Percentiles rank a stretch among this genome's conserved stretches.
Conservation (phyloP, 192 early-diverging fungal genomes). For the Coemansia sp. region DNA sequence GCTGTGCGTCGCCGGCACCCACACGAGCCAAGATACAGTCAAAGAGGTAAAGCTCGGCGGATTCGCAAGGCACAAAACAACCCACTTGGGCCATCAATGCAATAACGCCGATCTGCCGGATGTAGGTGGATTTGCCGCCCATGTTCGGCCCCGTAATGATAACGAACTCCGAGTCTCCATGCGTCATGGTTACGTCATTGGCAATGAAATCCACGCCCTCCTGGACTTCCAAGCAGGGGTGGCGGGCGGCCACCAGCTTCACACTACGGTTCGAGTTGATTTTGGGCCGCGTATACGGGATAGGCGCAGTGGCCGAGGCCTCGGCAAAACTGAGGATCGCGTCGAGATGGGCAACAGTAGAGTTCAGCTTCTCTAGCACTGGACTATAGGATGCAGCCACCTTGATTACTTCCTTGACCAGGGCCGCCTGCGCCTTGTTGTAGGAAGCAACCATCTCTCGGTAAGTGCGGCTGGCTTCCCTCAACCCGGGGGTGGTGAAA, state of each 20-base stretch:
- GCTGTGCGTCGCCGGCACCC: slow-evolving; percentile 88
- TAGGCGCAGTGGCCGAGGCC: slow-evolving; percentile 74
- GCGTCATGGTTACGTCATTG: slow-evolving; percentile 75
- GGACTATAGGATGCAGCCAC: slow-evolving; percentile 81
- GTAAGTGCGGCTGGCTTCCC: slow-evolving; percentile 57
- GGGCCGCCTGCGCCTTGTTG: slow-evolving; percentile 56
- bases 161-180: slow-evolving; percentile 69
- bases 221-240: slow-evolving; percentile 92
- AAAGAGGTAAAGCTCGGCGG: slow-evolving; percentile 67
- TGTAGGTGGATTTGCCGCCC: slow-evolving; percentile 98
- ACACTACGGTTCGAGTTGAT: slow-evolving; percentile 59
- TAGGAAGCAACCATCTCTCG: slow-evolving; percentile 60
- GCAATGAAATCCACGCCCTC: slow-evolving; percentile 89
- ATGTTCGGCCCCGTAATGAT: slow-evolving; percentile 98
- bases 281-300: slow-evolving; percentile 72
- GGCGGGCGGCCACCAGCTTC: slow-evolving; percentile 65
- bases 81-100: slow-evolving; percentile 92
- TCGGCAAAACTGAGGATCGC: slow-evolving; percentile 87
- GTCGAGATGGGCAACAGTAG: slow-evolving; percentile 75
- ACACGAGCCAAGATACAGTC: slow-evolving; percentile 89
- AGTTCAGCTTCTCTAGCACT: slow-evolving; percentile 72
- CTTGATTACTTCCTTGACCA: slow-evolving; percentile 86
- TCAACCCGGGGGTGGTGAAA: slow-evolving; percentile 75
- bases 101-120: slow-evolving; percentile 90
- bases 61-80: slow-evolving; percentile 86